These are phyloP conservation scores for Aureobasidium sp. DNA, from an alignment of 2,329 filamentous ascomycete species.

Conservation along the genomic window DNA sequence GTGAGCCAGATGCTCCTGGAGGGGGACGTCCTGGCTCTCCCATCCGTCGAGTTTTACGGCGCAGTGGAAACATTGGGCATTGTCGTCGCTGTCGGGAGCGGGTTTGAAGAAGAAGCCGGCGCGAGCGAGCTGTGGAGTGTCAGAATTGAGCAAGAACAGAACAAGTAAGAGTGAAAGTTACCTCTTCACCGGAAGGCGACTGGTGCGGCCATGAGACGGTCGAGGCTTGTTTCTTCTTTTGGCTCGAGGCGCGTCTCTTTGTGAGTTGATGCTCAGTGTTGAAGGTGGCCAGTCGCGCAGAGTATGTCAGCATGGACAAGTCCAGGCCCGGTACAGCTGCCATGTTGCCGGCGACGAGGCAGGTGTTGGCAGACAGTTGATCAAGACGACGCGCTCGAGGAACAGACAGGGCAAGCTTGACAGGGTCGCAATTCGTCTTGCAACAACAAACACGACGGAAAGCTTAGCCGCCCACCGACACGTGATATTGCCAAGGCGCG, in stretches of 20 bases:
- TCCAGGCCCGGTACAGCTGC: constrained; percentile 7
- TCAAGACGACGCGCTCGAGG: background rate
- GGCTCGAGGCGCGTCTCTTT: constrained; percentile 64
- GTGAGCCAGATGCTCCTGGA: constrained; percentile 79
- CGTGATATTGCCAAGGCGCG: constrained; percentile 6
- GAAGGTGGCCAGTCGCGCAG: constrained; percentile 65
- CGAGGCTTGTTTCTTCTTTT: constrained; percentile 51
- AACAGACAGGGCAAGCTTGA: background rate
- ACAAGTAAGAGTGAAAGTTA: constrained; percentile 33
- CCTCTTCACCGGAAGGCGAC: constrained; percentile 57
- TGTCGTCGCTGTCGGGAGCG: constrained; percentile 67
- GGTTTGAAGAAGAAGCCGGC: constrained; percentile 91
- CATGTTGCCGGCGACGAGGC: background rate
- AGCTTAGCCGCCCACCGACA: background rate
- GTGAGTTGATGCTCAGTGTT: constrained; percentile 53
- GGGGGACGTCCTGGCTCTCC: constrained; percentile 78
- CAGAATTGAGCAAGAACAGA: background rate
- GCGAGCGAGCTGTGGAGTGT: constrained; percentile 61
- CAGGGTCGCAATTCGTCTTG: background rate
- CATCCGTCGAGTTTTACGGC: constrained; percentile 79
- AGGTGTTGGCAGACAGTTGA: background rate
- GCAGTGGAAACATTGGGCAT: constrained; percentile 85
- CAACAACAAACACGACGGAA: constrained; percentile 4
- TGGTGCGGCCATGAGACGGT: constrained; percentile 68
- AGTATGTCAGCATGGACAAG: constrained; percentile 5